A percentile compares a stretch with the other conserved stretches of the same genome.
Conservation (phyloP, 2,329 filamentous ascomycete genomes). For the Eutypella sp. region DNA sequence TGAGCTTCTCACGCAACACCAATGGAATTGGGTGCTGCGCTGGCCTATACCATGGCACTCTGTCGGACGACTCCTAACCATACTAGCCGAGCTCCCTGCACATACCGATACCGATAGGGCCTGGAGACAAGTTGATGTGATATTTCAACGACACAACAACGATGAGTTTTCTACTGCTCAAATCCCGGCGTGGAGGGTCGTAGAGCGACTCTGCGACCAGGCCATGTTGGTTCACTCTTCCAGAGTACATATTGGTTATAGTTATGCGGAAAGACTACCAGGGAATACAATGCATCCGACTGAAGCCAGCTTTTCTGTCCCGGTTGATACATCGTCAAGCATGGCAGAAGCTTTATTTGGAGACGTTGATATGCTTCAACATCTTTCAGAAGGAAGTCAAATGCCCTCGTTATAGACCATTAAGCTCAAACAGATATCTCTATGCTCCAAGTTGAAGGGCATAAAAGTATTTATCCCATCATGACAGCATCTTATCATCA, state of each 20-base stretch:
- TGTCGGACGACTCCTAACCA: conserved; percentile 9
- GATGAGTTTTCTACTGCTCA: conserved; percentile 11
- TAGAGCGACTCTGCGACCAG: conserved; percentile 14
- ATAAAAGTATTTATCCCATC: too few species aligned
- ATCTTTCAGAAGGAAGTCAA: background rate
- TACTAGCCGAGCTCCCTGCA: conserved; percentile 9
- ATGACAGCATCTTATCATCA: background rate
- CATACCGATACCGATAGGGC: conserved; percentile 10
- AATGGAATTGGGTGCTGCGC: conserved; percentile 13
- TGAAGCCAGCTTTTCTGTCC: background rate
- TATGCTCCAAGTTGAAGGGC: too few species aligned
- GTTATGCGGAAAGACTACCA: background rate
- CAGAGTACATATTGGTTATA: background rate
- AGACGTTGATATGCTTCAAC: background rate
- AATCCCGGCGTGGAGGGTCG: conserved; percentile 11
- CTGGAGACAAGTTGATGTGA: conserved; percentile 13
- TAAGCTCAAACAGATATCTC: too few species aligned
- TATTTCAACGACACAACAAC: conserved; percentile 12
- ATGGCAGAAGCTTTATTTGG: background rate
- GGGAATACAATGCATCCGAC: background rate
- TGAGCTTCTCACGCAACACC: conserved; percentile 6
- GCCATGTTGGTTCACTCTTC: conserved; percentile 12
- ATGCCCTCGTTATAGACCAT: too few species aligned
- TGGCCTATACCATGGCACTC: conserved; percentile 9
- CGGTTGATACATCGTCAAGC: background rate